Evolutionary conservation across 2,329 filamentous ascomycete species (phyloP).

Genomic region (Capronia coronata): DNA sequence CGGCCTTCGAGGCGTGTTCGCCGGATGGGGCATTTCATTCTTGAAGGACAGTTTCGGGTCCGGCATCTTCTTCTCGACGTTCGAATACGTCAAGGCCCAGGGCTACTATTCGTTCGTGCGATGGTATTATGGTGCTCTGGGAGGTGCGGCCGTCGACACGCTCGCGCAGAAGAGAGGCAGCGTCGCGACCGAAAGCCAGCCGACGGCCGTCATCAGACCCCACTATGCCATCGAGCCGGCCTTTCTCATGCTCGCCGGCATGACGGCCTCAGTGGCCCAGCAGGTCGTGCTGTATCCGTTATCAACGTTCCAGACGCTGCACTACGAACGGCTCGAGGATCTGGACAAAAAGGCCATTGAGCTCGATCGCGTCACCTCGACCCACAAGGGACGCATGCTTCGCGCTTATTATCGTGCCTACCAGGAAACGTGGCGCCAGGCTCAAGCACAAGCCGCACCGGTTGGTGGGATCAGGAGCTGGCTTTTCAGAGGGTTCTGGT

Average conservation of each 20-base stretch:
- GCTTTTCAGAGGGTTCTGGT: constrained; percentile 53
- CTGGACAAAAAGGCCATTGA: constrained; percentile 48
- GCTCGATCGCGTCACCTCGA: constrained; percentile 27
- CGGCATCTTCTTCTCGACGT: constrained; percentile 56
- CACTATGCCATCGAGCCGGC: constrained; percentile 58
- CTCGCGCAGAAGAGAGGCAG: constrained; percentile 26
- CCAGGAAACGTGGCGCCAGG: constrained; percentile 51
- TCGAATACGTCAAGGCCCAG: constrained; percentile 59
- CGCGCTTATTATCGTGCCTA: constrained; percentile 56
- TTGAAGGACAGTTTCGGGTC: constrained; percentile 56
- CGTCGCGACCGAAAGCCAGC: constrained; percentile 15
- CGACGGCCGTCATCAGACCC: constrained; percentile 45
- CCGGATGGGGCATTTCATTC: constrained; percentile 55
- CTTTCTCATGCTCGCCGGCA: constrained; percentile 55
- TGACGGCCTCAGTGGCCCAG: constrained; percentile 53
- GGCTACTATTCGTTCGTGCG: constrained; percentile 56
- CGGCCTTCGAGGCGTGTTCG: constrained; percentile 55
- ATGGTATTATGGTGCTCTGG: constrained; percentile 48
- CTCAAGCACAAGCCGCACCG: constrained; percentile 44
- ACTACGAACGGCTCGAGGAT: constrained; percentile 54
- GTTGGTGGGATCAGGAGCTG: constrained; percentile 50
- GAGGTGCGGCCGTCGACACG: constrained; percentile 29
- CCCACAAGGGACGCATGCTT: constrained; percentile 40
- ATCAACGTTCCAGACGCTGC: constrained; percentile 53
- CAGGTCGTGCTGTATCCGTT: constrained; percentile 55